phyloP scores from a whole-genome alignment of 306 rosid species.

The Nissolia schottii region DNA sequence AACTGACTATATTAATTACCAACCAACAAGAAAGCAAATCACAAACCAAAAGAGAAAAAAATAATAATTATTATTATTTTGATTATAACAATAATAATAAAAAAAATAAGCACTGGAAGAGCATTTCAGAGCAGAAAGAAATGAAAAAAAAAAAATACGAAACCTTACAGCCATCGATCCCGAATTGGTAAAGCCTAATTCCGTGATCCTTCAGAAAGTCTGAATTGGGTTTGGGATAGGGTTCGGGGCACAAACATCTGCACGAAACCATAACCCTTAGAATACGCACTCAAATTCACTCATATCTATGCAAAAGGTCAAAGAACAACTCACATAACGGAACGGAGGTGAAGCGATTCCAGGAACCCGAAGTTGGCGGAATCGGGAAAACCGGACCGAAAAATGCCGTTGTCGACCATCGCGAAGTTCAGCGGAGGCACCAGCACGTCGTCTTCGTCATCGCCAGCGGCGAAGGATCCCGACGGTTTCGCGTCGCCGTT shows the following conservation, averaged over 20 bases:
- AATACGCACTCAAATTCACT: background rate
- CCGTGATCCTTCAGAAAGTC: slow-evolving; percentile 50
- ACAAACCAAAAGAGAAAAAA: too few relatives aligned
- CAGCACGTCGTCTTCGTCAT: slow-evolving; percentile 39
- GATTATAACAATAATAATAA: too few relatives aligned
- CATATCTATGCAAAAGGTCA: background rate
- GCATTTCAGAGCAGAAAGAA: background rate
- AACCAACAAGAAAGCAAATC: background rate
- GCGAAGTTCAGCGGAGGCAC: slow-evolving; percentile 74
- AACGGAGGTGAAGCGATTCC: slow-evolving; percentile 62
- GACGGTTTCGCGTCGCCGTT: slow-evolving; percentile 17
- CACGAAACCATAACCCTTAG: background rate
- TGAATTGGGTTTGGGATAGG: slow-evolving; percentile 46
- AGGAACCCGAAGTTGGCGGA: slow-evolving; percentile 57
- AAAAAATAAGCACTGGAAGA: too few relatives aligned
- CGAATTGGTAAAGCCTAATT: slow-evolving; percentile 54
- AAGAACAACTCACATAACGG: slow-evolving; percentile 47
- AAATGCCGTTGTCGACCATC: slow-evolving; percentile 63
- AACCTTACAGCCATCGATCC: slow-evolving; percentile 63
- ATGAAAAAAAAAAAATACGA: slow-evolving; percentile 8
- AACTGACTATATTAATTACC: too few relatives aligned
- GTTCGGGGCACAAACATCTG: slow-evolving; percentile 67
- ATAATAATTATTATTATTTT: too few relatives aligned
- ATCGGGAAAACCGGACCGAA: slow-evolving; percentile 60
- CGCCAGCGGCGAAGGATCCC: background rate